Evolutionary conservation across 495 filamentous ascomycete species (phyloP), one percentile per base, ranked within the genome.

Genomic region (Thozetella sp.): DNA sequence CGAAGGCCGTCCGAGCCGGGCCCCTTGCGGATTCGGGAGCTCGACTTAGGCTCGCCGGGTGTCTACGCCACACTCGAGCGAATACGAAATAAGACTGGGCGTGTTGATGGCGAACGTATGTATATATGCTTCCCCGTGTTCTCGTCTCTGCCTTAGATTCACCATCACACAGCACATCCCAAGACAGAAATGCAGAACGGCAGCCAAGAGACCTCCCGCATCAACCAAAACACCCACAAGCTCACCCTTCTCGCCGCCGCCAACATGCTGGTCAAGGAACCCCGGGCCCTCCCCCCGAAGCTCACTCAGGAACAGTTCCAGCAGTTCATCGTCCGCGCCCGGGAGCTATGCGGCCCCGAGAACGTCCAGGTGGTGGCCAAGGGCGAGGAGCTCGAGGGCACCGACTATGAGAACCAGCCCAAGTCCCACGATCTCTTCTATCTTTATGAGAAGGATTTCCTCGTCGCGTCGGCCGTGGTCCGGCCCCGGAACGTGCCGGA

Each of bases 361-460:
- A 48, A 48, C 43, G 43, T 48, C 10, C 9, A 75, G 53, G 76
- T 79, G 3, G 72, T 72, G 20, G 57, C 78, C 50, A 78, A 75
- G 54, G 72, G 79, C 57, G 66, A 75, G 51, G 65, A 60, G 9
- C 61, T 73, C 12, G 63, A 63, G 20, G 76, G 77, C 63, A 76
- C 76, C 26, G 77, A 76, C 75, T 78, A 79, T 43, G 67, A 78
- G 30, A 74, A 80, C 53, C 75, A 77, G 40, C 76, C 76, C 22
- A 74, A 77, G 50, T 76, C 74, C 1, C 78, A 82, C 58, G 79
- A 81, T 63, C 67, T 72, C 20, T 75, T 71, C 60, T 69, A 77
- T 64, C 64, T 80, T 46, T 43, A 72, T 22, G 72, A 75, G 17
- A 68, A 78, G 58, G 74, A 76, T n/a, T 64, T 73, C 26, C 71